Evolutionary conservation across 371 early-diverging fungal species (phyloP), one percentile per base, ranked within the genome.

Genomic region (Rhizomucor miehei): DNA sequence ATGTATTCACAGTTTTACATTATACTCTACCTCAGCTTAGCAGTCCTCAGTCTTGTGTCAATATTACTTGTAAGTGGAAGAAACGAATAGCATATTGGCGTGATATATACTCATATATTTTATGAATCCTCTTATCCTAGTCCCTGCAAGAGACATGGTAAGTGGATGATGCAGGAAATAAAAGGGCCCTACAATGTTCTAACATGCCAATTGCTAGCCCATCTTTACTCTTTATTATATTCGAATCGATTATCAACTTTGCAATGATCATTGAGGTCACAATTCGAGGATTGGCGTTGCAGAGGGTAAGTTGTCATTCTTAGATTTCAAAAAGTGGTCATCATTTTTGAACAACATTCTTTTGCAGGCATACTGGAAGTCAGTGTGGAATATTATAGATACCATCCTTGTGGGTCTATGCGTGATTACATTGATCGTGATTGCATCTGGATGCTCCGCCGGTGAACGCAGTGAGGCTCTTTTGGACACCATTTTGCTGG

Each of bases 221-320:
- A 13, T 64, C 79, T 3, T 52, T 61, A 11, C 43, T 79, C 16
- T 82, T 81, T 56, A 73, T 80, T 48, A 59, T 86, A 16, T 76
- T 89, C 24, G 91, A 91, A 52, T 73, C 77, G 19, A 71, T 86
- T n/a, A 81, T 91, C 53, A 89, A 89, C 53, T 58, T 81, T 2
- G 80, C 84, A 37, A 89, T 91, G 89, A 84, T 88, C 50, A 65
- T 81, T 19, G 91, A 91, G 62, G 89, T 89, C 8, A 69, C 70
- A 6, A 67, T 88, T 12, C 75, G 91, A 29, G 58, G 87, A 36
- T 52, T 87, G 6, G 91, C 91, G 2, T 66, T 89, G 17, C 81
- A 87, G 48, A 75, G 81, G 75, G 90, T 87, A 76, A 50, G 60
- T 36, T 36, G 12, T 13, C 34, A 21, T 44, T 16, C n/a, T n/a